These are phyloP conservation scores for Cyberlindnera misumaiensis DNA, from an alignment of 805 yeast species.

Conservation along the genomic window DNA sequence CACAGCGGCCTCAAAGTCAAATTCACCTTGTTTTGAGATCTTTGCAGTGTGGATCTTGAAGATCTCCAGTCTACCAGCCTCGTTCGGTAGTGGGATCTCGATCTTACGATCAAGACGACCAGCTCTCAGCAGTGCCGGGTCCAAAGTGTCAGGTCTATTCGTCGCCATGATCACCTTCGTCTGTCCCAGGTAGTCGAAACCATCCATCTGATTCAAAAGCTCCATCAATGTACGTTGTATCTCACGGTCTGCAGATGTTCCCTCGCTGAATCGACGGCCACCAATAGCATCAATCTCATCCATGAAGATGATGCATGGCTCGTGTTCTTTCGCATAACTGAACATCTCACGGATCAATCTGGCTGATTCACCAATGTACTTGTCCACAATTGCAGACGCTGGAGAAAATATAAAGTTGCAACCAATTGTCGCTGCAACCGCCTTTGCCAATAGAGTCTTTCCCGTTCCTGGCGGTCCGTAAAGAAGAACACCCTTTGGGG, in stretches of 20 bases:
- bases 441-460: slow-evolving; percentile 91
- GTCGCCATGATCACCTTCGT: slow-evolving; percentile 98
- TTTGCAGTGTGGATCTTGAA: slow-evolving; percentile 87
- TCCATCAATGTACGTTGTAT: slow-evolving; percentile 98
- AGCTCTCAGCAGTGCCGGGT: slow-evolving; percentile 94
- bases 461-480: slow-evolving; percentile 99
- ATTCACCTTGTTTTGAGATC: slow-evolving; percentile 87
- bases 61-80: slow-evolving; percentile 88
- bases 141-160: slow-evolving; percentile 97
- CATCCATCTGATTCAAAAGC: slow-evolving; percentile 95
- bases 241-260: slow-evolving; percentile 97
- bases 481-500: slow-evolving; percentile 95
- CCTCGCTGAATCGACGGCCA: slow-evolving; percentile 95
- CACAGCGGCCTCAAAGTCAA: slow-evolving; percentile 94
- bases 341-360: slow-evolving; percentile 96
- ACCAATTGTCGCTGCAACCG: slow-evolving; percentile 97
- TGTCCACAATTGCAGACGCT: slow-evolving; percentile 96
- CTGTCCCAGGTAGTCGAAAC: slow-evolving; percentile 93
- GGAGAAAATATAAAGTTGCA: slow-evolving; percentile 98
- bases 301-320: slow-evolving; percentile 96
- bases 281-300: slow-evolving; percentile 99
- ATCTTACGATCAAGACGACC: slow-evolving; percentile 96
- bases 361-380: slow-evolving; percentile 96
- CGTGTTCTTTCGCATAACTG: slow-evolving; percentile 95
- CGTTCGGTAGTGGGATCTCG: slow-evolving; percentile 93